Base-by-base conservation (phyloP, 441 rosid species). In the Melastoma candidum region DNA sequence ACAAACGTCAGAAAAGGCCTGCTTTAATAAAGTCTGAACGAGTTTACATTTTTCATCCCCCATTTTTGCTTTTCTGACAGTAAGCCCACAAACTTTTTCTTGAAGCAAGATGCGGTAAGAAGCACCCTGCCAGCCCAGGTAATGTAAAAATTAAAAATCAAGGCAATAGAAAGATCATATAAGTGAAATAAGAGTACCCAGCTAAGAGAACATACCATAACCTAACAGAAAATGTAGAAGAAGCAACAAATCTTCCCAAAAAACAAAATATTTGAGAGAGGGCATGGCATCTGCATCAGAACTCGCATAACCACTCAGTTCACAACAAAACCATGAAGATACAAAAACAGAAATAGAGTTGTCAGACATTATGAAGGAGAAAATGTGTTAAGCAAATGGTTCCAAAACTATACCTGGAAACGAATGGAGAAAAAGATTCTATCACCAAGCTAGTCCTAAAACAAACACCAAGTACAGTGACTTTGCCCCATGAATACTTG, bases 391-490 rank as follows among this genome's bases (percentile, higher is more conserved):
- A 17, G 22, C 22, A 17, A 17, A 17, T 17, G 22, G 24, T 58
- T 29, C 60, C 45, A 39, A 58, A 58, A 29, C 32, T 69, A 8
- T 77, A 93, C 99, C 90, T 72, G 22, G 85, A 74, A 65, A 72
- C 81, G 57, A 84, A 74, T 13, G 97, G 96, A 29, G 99, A 93
- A 60, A 85, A 89, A 12, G 73, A 69, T 61, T 74, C 78, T 55
- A 93, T 71, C 32, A 63, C 67, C 51, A 93, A 71, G 74, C 88
- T 86, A 64, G 88, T 84, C 75, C 65, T 80, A 71, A 58, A 79
- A 77, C 99, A 89, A 51, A 84, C 81, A 52, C 99, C 97, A 46
- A 93, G 87, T 71, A 89, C 71, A 48, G 81, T 85, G 60, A 74
- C 45, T 61, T 81, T 68, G 12, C 81, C 71, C 95, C 96, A 81